Evolutionary conservation across 139 green algal genomes (phyloP), one percentile per base, ranked within the genome.

Genomic region (Chlorella sp.): DNA sequence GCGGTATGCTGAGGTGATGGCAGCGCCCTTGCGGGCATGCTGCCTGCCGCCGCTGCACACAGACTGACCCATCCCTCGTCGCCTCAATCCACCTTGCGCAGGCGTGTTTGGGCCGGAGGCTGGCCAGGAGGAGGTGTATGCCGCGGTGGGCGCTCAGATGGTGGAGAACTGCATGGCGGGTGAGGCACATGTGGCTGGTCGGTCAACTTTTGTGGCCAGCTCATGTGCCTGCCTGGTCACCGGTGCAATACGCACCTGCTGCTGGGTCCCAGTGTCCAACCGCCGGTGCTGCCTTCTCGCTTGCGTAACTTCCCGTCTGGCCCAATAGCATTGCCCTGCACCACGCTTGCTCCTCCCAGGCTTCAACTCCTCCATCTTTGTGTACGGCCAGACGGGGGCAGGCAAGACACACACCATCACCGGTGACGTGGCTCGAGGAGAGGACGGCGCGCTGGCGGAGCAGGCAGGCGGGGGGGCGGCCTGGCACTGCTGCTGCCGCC

Each of bases 351-450:
- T 12, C 25, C 7, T 26, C 71, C 55, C 17, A 17, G 93, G 94
- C 4, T 96, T 94, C 89, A 97, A 97, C 85, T 92, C 88, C 2
- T 92, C 89, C 5, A 92, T 96, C n/a, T 96, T 97, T 87, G 93
- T 91, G 17, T 94, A 94, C 55, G 91, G 91, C 6, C 86, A 83
- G 85, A 97, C 94, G 13, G 94, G 94, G 11, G 85, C 87, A 16
- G 93, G 93, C 69, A 96, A 97, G 74, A 97, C 94, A 0, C 83
- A 95, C 81, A 96, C 94, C 26, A 95, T 97, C 87, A 80, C 94
- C 18, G 94, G 94, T 13, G 34, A 88, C 1, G 82, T 90, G 34
- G 25, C 30, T 13, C 55, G 68, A 4, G 26, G 6, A n/a, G 76
- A 86, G 23, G 86, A 87, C 15, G 86, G 86, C 41, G n/a, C n/a